A percentile compares a stretch with the other conserved stretches of the same genome.
These are phyloP conservation scores for Trematosphaeria pertusa DNA, from an alignment of 2,329 filamentous ascomycete genomes.

Conservation along the genomic window DNA sequence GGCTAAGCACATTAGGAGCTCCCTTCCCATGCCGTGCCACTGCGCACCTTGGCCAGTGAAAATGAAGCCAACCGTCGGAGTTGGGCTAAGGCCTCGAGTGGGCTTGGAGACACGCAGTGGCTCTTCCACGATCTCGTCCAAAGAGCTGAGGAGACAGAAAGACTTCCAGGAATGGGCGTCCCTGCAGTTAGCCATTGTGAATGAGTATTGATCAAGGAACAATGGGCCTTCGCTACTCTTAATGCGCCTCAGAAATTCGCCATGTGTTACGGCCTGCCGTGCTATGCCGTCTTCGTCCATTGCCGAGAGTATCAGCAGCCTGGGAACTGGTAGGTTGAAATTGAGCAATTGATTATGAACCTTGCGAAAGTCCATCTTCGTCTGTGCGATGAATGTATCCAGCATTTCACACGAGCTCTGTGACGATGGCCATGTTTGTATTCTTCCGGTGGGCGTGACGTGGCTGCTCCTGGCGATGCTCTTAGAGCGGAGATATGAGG, in stretches of 20 bases:
- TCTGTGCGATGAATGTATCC: too few relatives aligned
- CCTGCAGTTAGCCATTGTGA: not conserved
- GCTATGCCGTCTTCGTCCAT: not conserved
- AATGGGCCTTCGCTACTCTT: not conserved
- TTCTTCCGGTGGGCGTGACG: too few relatives aligned
- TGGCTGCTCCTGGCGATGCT: too few relatives aligned
- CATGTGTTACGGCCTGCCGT: not conserved
- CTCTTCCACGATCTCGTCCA: not conserved
- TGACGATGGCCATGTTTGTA: too few relatives aligned
- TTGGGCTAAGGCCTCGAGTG: not conserved
- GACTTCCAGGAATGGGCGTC: conserved; percentile 5
- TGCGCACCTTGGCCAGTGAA: conserved; percentile 32
- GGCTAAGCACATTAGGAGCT: conserved; percentile 1
- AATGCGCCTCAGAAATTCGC: not conserved
- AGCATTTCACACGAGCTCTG: too few relatives aligned
- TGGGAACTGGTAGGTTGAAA: too few relatives aligned
- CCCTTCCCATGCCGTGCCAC: conserved; percentile 19
- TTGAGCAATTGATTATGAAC: too few relatives aligned
- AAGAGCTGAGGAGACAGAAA: not conserved
- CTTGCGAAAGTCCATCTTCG: too few relatives aligned
- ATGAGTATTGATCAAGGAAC: not conserved
- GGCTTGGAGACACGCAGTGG: not conserved
- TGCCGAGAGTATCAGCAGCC: conserved; percentile 3
- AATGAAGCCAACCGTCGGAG: conserved; percentile 10
- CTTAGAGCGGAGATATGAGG: conserved; percentile 11